Evolutionary conservation across 768 basidiomycete species (phyloP).

Genomic region (Tricholoma furcatifolium): DNA sequence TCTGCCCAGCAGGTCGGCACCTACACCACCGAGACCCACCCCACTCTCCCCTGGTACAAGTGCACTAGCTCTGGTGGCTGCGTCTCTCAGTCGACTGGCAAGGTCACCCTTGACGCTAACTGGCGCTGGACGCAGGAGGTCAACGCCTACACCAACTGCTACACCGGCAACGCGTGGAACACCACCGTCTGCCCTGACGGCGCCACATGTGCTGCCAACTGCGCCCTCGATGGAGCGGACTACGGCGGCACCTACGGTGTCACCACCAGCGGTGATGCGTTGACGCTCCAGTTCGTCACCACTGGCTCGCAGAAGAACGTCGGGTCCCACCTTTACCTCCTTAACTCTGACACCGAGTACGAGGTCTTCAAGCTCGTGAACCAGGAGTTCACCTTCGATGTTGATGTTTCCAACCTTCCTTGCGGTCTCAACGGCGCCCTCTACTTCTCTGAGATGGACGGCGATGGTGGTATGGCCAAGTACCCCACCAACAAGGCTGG

Average conservation of each 20-base stretch:
- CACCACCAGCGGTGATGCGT: neutral
- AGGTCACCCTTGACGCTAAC: constrained; percentile 51
- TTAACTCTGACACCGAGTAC: neutral
- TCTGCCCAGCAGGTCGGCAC: neutral
- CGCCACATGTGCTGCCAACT: constrained; percentile 12
- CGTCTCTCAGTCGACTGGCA: constrained; percentile 28
- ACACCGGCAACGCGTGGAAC: constrained; percentile 59
- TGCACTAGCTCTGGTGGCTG: constrained; percentile 29
- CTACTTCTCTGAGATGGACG: constrained; percentile 18
- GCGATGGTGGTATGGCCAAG: no score
- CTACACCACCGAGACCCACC: neutral
- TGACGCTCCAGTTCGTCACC: neutral
- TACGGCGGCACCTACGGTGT: neutral
- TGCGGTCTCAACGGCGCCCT: neutral
- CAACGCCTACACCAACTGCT: constrained; percentile 38
- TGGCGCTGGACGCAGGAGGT: constrained; percentile 33
- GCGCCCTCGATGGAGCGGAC: neutral
- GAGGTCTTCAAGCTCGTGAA: neutral
- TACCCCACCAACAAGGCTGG: no score
- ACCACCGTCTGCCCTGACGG: constrained; percentile 46
- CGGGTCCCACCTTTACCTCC: neutral
- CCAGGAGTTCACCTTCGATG: neutral
- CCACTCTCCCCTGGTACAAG: neutral
- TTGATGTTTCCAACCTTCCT: neutral
- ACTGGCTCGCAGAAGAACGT: neutral